Conservation (phyloP, 805 yeast genomes). For the Hanseniaspora opuntiae region DNA sequence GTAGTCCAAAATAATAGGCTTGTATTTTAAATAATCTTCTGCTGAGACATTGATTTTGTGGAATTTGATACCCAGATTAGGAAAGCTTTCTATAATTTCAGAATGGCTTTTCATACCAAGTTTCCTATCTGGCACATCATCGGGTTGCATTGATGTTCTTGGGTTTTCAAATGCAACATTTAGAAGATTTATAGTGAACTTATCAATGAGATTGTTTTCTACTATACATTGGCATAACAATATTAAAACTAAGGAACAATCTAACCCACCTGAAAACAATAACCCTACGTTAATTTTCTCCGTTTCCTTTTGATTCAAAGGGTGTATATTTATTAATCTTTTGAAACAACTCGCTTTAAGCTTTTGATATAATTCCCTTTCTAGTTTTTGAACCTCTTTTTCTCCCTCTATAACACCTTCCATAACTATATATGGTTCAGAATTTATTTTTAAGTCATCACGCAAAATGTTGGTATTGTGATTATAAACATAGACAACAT, state of each 20-base stretch:
- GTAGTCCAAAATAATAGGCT: slow-evolving; percentile 41
- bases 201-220: slow-evolving; percentile 15
- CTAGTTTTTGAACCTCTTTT: neutral
- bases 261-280: slow-evolving; percentile 88
- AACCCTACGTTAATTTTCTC: slow-evolving; percentile 37
- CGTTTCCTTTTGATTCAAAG: slow-evolving; percentile 28
- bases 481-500: slow-evolving; percentile 36
- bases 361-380: slow-evolving; percentile 18
- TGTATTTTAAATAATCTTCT: slow-evolving; percentile 43
- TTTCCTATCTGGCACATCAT: slow-evolving; percentile 73
- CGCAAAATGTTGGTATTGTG: slow-evolving; percentile 16
- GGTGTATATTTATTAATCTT: slow-evolving; percentile 51
- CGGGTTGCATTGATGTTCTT: slow-evolving; percentile 46
- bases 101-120: slow-evolving; percentile 55
- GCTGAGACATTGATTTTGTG: slow-evolving; percentile 65
- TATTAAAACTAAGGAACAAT: slow-evolving; percentile 71
- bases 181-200: slow-evolving; percentile 49
- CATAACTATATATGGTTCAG: slow-evolving; percentile 17
- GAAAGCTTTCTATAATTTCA: slow-evolving; percentile 34
- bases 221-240: slow-evolving; percentile 26
- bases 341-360: slow-evolving; percentile 31
- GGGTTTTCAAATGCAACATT: slow-evolving; percentile 91
- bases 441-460: slow-evolving; percentile 15
- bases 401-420: slow-evolving; percentile 3
- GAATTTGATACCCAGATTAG: slow-evolving; percentile 32